A percentile compares a stretch with the other conserved stretches of the same genome.
Conservation (phyloP, 2,329 filamentous ascomycete genomes). For the Clarireedia paspali region DNA sequence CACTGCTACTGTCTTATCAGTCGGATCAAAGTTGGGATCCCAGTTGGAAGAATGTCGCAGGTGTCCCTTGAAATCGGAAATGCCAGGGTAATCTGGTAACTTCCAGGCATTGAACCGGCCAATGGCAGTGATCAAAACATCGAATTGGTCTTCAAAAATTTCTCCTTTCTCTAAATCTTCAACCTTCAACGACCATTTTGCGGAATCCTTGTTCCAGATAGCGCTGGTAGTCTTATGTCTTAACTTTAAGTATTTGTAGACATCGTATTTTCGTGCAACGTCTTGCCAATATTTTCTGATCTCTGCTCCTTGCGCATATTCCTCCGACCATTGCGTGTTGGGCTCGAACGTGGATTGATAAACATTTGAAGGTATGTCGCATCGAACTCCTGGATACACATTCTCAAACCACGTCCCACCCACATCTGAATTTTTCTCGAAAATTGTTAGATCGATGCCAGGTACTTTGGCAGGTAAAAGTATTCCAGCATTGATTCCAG, state of each 20-base stretch:
- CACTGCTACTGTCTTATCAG: slow-evolving; percentile 39
- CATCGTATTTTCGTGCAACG: slow-evolving; percentile 54
- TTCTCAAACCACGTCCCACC: slow-evolving; percentile 49
- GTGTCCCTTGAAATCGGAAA: slow-evolving; percentile 38
- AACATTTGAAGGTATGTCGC: slow-evolving; percentile 34
- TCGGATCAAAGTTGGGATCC: slow-evolving; percentile 43
- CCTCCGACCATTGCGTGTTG: slow-evolving; percentile 61
- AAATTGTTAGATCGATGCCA: slow-evolving; percentile 36
- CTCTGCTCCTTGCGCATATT: slow-evolving; percentile 59
- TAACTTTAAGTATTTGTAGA: slow-evolving; percentile 51
- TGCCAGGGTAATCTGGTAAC: slow-evolving; percentile 51
- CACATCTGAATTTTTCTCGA: slow-evolving; percentile 40
- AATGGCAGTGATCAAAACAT: slow-evolving; percentile 55
- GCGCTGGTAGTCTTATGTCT: slow-evolving; percentile 47
- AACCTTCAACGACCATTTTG: slow-evolving; percentile 42
- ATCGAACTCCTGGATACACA: slow-evolving; percentile 26
- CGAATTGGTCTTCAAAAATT: slow-evolving; percentile 39
- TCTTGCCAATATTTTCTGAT: slow-evolving; percentile 60
- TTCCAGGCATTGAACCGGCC: slow-evolving; percentile 62
- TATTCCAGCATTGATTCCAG: slow-evolving; percentile 56
- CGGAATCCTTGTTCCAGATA: slow-evolving; percentile 44
- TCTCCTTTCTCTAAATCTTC: slow-evolving; percentile 33
- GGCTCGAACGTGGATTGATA: slow-evolving; percentile 53
- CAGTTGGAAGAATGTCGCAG: slow-evolving; percentile 54
- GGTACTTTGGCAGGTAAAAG: slow-evolving; percentile 63